phyloP scores from a whole-genome alignment of 1,284 basidiomycete species.

The Moesziomyces antarcticus region DNA sequence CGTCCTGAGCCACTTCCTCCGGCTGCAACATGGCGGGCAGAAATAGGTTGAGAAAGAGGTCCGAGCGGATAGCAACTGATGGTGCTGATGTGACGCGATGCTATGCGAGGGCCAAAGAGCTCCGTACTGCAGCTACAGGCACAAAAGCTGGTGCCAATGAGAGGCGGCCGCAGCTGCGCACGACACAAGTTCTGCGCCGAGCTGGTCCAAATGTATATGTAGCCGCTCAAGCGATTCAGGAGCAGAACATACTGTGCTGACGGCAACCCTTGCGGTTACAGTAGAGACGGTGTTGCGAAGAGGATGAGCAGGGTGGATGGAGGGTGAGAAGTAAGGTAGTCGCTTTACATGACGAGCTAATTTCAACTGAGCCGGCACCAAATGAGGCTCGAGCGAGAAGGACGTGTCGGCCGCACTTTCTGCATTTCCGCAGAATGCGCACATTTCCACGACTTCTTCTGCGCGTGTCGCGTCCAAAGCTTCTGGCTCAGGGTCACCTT shows the following conservation, averaged over 20 bases:
- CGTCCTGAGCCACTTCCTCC: conserved; percentile 40
- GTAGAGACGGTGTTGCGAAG: background rate
- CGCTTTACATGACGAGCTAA: no score
- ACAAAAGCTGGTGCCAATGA: background rate
- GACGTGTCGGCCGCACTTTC: no score
- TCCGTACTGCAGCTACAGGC: background rate
- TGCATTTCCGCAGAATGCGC: no score
- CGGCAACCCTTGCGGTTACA: no score
- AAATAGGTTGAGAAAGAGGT: background rate
- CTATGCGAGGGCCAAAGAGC: no score
- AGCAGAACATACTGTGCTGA: background rate
- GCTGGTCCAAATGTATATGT: background rate
- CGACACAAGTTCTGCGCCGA: background rate
- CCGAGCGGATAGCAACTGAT: no score
- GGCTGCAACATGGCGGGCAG: conserved; percentile 14
- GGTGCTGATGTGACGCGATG: no score
- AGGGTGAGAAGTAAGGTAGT: background rate
- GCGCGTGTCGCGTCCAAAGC: no score
- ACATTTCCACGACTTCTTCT: no score
- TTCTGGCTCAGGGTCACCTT: no score
- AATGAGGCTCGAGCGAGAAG: background rate
- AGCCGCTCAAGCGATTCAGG: no score
- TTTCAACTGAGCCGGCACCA: background rate
- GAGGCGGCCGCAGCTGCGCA: background rate
- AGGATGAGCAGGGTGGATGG: background rate